These are phyloP conservation scores for Urochloa ruziziensis DNA, from an alignment of 176 grass and related monocot species.

Conservation along the genomic window DNA sequence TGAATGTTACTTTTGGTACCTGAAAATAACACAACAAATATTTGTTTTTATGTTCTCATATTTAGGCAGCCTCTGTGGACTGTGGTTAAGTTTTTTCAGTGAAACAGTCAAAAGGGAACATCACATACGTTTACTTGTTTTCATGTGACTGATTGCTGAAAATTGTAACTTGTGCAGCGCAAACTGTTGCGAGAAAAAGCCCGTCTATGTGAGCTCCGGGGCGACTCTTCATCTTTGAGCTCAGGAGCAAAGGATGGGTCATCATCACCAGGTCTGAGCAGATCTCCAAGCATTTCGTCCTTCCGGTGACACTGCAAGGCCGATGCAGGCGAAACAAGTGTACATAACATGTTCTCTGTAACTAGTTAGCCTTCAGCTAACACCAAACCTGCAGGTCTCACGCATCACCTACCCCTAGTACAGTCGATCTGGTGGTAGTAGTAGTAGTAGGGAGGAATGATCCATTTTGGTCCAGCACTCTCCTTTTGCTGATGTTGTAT, in stretches of 20 bases:
- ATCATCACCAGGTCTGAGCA: slow-evolving; percentile 2
- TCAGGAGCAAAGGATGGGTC: slow-evolving; percentile 10
- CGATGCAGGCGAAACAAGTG: neutral
- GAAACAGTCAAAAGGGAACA: neutral
- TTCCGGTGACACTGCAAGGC: neutral
- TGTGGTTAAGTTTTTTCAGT: neutral
- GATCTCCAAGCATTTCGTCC: slow-evolving; percentile 46
- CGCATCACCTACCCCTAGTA: slow-evolving; percentile 23
- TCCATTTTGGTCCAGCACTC: neutral
- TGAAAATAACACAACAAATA: neutral
- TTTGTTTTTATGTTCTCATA: neutral
- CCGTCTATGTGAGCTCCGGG: slow-evolving; percentile 43
- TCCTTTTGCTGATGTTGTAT: slow-evolving; percentile 12
- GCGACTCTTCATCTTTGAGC: slow-evolving; percentile 28
- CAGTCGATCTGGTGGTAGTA: slow-evolving; percentile 3
- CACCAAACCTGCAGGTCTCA: slow-evolving; percentile 1
- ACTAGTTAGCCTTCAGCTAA: slow-evolving; percentile 46
- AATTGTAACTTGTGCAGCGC: slow-evolving; percentile 30
- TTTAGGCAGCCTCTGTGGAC: neutral
- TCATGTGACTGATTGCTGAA: neutral
- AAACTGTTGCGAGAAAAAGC: slow-evolving; percentile 56
- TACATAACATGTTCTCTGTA: slow-evolving; percentile 31
- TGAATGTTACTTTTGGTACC: neutral
- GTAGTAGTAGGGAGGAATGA: slow-evolving; percentile 1
- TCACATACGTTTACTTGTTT: neutral